Base-by-base conservation (phyloP, 1,139 yeast species). In the Saccharomyces uvarum region DNA sequence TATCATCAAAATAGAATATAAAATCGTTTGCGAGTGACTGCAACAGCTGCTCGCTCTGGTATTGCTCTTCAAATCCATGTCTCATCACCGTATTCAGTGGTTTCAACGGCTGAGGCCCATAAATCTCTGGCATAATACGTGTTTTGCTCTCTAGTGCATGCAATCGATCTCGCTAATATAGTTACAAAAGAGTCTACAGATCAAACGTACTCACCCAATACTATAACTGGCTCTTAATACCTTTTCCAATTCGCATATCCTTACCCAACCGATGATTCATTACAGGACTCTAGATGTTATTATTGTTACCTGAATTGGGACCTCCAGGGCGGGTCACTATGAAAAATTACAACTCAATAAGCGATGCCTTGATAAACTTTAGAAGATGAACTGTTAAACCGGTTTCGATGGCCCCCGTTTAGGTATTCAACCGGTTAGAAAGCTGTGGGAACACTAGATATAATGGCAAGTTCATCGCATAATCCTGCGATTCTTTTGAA, bases 1-100 rank as follows among this genome's bases (percentile, higher is more conserved):
- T 93, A 67, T 88, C 96, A 66, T 87, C 95, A 64, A 79, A 88
- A 70, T 89, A 88, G 57, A 87, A 84, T 70, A 83, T 85, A 72
- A 87, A 89, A 49, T 84, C 79, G 69, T 81, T 79, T 0, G 91
- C 93, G 56, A 88, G 75, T 53, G 81, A 72, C 58, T 76, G 76
- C 70, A 88, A 76, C 66, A 83, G 82, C 65, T 83, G 84, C 63
- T 86, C 90, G 54, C 79, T 72, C 29, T 74, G 74, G 57, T 77
- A 77, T 59, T 86, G 89, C 61, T 82, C 82, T 58, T 83, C 93
- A 66, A 88, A 88, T 1, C 96, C 97, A 69, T 88, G 96, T 56
- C 96, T 75, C 73, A 81, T 81, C 55, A 76, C 78, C 53, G 78
- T 78, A 63, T 82, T 82, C 51, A 81, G 71, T n/a, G 77, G 76